Evolutionary conservation across 305 asterid genomes (phyloP).

Genomic region (Fraxinus latifolia): DNA sequence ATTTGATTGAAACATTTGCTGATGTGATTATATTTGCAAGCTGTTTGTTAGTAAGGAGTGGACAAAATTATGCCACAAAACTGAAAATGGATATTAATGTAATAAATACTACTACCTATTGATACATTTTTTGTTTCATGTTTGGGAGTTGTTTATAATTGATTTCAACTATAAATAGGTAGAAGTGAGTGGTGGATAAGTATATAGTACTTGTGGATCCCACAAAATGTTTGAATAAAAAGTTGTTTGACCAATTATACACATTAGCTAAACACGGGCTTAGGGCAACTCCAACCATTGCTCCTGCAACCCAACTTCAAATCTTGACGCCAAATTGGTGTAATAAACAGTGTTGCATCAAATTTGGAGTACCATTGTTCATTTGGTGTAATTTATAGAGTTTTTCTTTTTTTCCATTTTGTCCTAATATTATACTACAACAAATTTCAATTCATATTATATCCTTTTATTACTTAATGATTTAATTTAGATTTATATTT

Average conservation of each 20-base stretch:
- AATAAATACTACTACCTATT: background rate
- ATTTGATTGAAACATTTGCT: conserved; percentile 12
- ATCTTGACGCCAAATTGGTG: background rate
- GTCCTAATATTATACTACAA: background rate
- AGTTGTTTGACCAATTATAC: background rate
- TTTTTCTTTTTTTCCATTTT: background rate
- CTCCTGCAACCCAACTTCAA: background rate
- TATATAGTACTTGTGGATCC: background rate
- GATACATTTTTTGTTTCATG: background rate
- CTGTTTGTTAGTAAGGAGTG: background rate
- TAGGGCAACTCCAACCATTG: background rate
- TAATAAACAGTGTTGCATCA: background rate
- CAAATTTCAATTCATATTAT: too few species aligned
- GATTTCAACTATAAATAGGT: background rate
- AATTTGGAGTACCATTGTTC: background rate
- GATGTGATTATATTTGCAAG: background rate
- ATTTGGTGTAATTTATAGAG: background rate
- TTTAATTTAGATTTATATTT: too few species aligned
- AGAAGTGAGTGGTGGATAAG: background rate
- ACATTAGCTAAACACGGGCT: background rate
- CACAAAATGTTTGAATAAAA: background rate
- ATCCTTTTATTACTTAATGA: background rate
- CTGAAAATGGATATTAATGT: background rate
- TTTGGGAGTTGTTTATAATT: background rate
- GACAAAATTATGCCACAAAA: background rate